phyloP scores from a whole-genome alignment of 805 yeast genomes.

The Metschnikowia continentalis region DNA sequence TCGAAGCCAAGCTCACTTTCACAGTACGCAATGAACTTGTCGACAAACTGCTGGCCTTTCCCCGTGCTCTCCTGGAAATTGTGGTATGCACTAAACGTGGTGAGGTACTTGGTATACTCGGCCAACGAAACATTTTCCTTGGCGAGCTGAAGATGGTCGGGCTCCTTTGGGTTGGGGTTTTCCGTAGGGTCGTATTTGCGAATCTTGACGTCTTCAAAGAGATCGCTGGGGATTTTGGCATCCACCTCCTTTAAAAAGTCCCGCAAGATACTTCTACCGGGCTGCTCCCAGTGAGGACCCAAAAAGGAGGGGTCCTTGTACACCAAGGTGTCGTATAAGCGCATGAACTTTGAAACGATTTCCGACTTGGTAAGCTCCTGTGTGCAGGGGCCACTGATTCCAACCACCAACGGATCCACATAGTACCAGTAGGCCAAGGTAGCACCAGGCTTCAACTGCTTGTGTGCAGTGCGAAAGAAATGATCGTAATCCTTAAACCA shows the following conservation, averaged over 20 bases:
- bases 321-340: slow-evolving; percentile 33
- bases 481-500: slow-evolving; percentile 18
- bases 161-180: slow-evolving; percentile 13
- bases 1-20: slow-evolving; percentile 45
- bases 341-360: slow-evolving; percentile 19
- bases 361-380: slow-evolving; percentile 13
- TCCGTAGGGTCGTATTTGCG: slow-evolving; percentile 22
- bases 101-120: slow-evolving; percentile 49
- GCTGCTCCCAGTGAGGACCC: slow-evolving; percentile 82
- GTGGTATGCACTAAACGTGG: slow-evolving; percentile 72
- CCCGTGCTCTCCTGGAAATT: slow-evolving; percentile 44
- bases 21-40: slow-evolving; percentile 30
- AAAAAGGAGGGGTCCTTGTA: slow-evolving; percentile 42
- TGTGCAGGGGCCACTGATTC: slow-evolving; percentile 19
- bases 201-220: slow-evolving; percentile 37
- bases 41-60: slow-evolving; percentile 31
- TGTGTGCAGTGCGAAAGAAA: slow-evolving; percentile 13
- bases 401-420: slow-evolving; percentile 30
- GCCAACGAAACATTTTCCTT: slow-evolving; percentile 39
- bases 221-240: slow-evolving; percentile 36
- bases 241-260: slow-evolving; percentile 39
- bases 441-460: slow-evolving; percentile 16
- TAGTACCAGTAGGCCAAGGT: slow-evolving; percentile 20
- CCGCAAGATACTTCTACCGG: slow-evolving; percentile 62
- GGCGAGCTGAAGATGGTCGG: slow-evolving; percentile 16